Percentiles rank a stretch among this genome's conserved stretches.
These are phyloP conservation scores for Fimicolochytrium jonesii DNA, from an alignment of 192 early-diverging fungal species.

Conservation along the genomic window DNA sequence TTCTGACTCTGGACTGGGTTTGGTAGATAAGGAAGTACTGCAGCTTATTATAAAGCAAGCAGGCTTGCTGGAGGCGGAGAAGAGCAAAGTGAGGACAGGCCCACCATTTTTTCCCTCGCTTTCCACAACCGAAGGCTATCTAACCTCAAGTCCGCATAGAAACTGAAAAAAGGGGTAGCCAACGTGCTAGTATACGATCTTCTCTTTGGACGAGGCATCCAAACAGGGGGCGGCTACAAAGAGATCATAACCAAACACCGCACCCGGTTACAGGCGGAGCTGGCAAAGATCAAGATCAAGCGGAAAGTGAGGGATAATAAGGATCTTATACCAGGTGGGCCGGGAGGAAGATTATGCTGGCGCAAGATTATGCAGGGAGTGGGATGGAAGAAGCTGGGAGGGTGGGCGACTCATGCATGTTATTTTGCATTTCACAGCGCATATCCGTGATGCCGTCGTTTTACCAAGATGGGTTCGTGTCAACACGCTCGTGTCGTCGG, in stretches of 20 bases:
- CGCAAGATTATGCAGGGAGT: no score
- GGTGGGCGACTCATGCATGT: no score
- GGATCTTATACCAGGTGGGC: conserved; percentile 66
- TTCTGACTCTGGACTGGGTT: no score
- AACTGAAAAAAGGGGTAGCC: conserved; percentile 32
- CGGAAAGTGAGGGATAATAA: conserved; percentile 57
- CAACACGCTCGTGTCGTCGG: conserved; percentile 71
- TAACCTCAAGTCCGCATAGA: neutral
- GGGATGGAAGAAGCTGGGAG: no score
- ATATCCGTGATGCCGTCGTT: conserved; percentile 39
- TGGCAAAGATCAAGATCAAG: conserved; percentile 75
- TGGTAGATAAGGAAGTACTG: conserved; percentile 31
- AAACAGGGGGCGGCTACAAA: conserved; percentile 55
- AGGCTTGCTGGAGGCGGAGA: conserved; percentile 22
- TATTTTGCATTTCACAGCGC: no score
- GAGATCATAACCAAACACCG: conserved; percentile 63
- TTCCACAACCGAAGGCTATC: no score
- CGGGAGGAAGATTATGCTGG: no score
- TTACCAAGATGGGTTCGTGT: conserved; percentile 86
- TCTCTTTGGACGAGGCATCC: conserved; percentile 70
- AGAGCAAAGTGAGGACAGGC: conserved; percentile 19
- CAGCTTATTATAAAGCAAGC: conserved; percentile 9
- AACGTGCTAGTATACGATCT: conserved; percentile 83
- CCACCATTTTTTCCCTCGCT: neutral
- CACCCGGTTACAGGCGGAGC: conserved; percentile 63